A percentile compares a stretch with the other conserved stretches of the same genome.
phyloP scores from a whole-genome alignment of 768 basidiomycete genomes.

The Macrolepiota dolichaula region DNA sequence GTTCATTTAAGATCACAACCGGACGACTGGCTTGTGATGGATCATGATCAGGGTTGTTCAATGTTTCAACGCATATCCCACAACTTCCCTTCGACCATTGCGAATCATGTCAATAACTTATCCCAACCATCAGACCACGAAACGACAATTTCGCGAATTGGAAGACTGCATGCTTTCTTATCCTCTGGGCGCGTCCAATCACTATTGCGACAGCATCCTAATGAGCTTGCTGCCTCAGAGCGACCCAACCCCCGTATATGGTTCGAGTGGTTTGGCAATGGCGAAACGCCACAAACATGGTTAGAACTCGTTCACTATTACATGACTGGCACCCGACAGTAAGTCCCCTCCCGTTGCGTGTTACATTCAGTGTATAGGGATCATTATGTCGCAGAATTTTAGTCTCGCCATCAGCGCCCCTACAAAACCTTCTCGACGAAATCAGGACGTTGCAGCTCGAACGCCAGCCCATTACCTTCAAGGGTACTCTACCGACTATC shows the following conservation, averaged over 20 bases:
- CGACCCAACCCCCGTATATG: neutral
- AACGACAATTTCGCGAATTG: neutral
- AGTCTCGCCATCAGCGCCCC: slow-evolving; percentile 3
- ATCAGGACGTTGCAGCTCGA: slow-evolving; percentile 22
- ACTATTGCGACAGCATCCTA: slow-evolving; percentile 1
- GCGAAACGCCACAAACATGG: neutral
- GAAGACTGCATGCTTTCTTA: neutral
- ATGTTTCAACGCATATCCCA: neutral
- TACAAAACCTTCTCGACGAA: slow-evolving; percentile 15
- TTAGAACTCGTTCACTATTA: slow-evolving; percentile 5
- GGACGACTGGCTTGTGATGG: neutral
- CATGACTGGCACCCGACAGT: slow-evolving; percentile 1
- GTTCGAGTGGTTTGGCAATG: neutral
- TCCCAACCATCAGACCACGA: neutral
- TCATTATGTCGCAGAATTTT: neutral
- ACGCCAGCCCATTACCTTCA: slow-evolving; percentile 20
- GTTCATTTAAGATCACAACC: neutral
- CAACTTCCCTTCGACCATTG: neutral
- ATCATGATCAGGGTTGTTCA: neutral
- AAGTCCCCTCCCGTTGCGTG: neutral
- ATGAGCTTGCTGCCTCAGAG: slow-evolving; percentile 1
- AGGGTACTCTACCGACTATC: slow-evolving; percentile 10
- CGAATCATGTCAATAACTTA: neutral
- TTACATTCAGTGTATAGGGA: neutral
- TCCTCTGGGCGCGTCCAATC: neutral